A percentile compares a stretch with the other conserved stretches of the same genome.
These are phyloP conservation scores for Castanea mollissima DNA, from an alignment of 306 rosid genomes.

Conservation along the genomic window DNA sequence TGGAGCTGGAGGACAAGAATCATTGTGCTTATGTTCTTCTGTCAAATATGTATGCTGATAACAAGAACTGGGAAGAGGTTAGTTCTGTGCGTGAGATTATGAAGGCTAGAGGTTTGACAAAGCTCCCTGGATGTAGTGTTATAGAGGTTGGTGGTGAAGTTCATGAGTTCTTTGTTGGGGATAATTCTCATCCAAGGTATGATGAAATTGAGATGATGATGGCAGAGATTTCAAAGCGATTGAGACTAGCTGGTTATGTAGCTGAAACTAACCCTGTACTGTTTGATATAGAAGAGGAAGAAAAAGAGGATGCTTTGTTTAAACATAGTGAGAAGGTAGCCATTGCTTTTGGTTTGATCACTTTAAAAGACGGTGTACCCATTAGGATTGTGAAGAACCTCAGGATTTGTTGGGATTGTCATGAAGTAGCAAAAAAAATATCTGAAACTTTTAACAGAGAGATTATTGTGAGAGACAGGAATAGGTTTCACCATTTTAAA, in stretches of 20 bases:
- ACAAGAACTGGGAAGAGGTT: conserved; percentile 48
- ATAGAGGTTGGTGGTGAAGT: conserved; percentile 63
- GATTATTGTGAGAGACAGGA: conserved; percentile 55
- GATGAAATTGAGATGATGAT: conserved; percentile 46
- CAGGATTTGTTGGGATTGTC: conserved; percentile 53
- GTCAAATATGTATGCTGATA: conserved; percentile 63
- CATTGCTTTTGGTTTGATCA: conserved; percentile 59
- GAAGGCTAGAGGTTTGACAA: conserved; percentile 51
- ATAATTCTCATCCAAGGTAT: conserved; percentile 51
- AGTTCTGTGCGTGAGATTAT: conserved; percentile 37
- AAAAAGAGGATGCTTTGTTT: conserved; percentile 54
- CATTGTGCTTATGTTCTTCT: conserved; percentile 56
- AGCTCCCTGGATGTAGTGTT: conserved; percentile 69
- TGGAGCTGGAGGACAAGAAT: conserved; percentile 51
- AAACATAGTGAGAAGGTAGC: conserved; percentile 57
- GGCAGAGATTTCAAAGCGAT: conserved; percentile 44
- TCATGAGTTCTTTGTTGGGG: conserved; percentile 62
- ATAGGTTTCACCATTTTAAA: conserved; percentile 47
- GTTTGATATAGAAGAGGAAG: conserved; percentile 65
- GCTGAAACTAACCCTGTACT: conserved; percentile 48
- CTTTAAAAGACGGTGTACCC: conserved; percentile 31
- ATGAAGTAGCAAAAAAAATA: conserved; percentile 51
- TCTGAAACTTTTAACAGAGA: conserved; percentile 39
- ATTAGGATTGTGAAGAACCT: conserved; percentile 50
- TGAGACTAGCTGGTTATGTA: conserved; percentile 45